Conservation (phyloP, 108 stramenopile genomes). For the Phaeodactylum tricornutum region DNA sequence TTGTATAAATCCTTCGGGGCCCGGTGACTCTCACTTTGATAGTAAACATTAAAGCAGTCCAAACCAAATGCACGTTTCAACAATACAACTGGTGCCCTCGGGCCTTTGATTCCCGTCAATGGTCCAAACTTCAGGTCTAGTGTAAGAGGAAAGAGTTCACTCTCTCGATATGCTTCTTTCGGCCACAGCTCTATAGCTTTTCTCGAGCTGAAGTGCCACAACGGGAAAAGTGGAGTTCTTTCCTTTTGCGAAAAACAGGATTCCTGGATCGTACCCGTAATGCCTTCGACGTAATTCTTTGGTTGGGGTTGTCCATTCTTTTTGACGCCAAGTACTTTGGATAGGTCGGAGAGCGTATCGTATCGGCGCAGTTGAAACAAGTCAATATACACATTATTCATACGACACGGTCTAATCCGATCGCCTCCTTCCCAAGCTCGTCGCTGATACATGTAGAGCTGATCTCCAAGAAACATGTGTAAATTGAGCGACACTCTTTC, state of each 20-base stretch:
- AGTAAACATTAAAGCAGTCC: conserved; percentile 67
- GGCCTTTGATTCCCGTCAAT: conserved; percentile 30
- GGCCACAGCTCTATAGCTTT: conserved; percentile 73
- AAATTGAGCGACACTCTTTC: conserved; percentile 23
- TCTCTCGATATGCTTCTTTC: conserved; percentile 39
- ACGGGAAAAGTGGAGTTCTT: conserved; percentile 21
- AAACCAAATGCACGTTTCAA: conserved; percentile 56
- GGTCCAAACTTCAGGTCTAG: conserved; percentile 44
- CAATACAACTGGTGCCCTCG: conserved; percentile 25
- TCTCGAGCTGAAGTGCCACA: conserved; percentile 64
- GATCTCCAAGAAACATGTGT: conserved; percentile 20
- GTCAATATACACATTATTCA: conserved; percentile 48
- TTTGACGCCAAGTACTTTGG: conserved; percentile 32
- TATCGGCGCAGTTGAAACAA: conserved; percentile 46
- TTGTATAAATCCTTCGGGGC: background rate
- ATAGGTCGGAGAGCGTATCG: conserved; percentile 21
- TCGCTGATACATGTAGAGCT: conserved; percentile 24
- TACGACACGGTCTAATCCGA: conserved; percentile 31
- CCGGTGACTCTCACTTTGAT: conserved; percentile 38
- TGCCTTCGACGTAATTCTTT: conserved; percentile 24
- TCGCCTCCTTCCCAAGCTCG: conserved; percentile 65
- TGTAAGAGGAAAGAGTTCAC: conserved; percentile 44
- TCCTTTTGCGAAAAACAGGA: background rate
- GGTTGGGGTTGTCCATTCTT: conserved; percentile 49
- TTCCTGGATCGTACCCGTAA: conserved; percentile 18